Evolutionary conservation across 2,329 filamentous ascomycete genomes (phyloP).

Genomic region (Xylaria sp.): DNA sequence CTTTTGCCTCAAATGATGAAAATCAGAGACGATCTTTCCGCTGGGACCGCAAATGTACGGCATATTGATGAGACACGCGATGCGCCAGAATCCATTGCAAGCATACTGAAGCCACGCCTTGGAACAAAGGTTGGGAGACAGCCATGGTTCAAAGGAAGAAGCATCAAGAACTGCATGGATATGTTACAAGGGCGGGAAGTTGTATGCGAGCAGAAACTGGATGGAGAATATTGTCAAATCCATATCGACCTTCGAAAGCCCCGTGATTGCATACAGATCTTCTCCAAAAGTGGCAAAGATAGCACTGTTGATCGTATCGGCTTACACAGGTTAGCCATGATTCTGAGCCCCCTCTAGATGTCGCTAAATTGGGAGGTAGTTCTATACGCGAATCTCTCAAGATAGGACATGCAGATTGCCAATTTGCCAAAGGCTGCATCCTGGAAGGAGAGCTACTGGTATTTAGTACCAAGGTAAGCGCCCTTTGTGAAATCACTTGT

Average conservation of each 20-base stretch:
- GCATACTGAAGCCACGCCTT: constrained; percentile 55
- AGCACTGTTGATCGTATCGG: constrained; percentile 73
- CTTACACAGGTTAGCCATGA: constrained; percentile 58
- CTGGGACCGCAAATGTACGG: constrained; percentile 62
- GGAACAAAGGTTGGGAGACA: constrained; percentile 70
- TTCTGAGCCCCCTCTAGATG: not conserved
- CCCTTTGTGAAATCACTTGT: not conserved
- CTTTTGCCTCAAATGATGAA: constrained; percentile 72
- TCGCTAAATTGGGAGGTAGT: constrained; percentile 19
- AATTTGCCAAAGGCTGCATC: constrained; percentile 70
- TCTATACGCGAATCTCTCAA: constrained; percentile 68
- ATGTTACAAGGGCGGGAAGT: constrained; percentile 66
- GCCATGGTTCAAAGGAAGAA: constrained; percentile 68
- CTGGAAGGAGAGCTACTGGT: constrained; percentile 84
- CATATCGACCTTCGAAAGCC: constrained; percentile 72
- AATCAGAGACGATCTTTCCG: constrained; percentile 71
- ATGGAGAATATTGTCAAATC: constrained; percentile 90
- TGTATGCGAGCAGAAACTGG: constrained; percentile 82
- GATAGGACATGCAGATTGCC: constrained; percentile 63
- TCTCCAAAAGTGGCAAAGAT: constrained; percentile 91
- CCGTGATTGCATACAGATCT: constrained; percentile 71
- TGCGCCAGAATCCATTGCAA: constrained; percentile 36
- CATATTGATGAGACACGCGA: constrained; percentile 32
- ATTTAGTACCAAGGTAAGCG: constrained; percentile 66
- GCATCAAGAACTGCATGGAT: constrained; percentile 75